Base-by-base conservation (phyloP, 2,329 filamentous ascomycete genomes). In the Mycocentrospora acerina region DNA sequence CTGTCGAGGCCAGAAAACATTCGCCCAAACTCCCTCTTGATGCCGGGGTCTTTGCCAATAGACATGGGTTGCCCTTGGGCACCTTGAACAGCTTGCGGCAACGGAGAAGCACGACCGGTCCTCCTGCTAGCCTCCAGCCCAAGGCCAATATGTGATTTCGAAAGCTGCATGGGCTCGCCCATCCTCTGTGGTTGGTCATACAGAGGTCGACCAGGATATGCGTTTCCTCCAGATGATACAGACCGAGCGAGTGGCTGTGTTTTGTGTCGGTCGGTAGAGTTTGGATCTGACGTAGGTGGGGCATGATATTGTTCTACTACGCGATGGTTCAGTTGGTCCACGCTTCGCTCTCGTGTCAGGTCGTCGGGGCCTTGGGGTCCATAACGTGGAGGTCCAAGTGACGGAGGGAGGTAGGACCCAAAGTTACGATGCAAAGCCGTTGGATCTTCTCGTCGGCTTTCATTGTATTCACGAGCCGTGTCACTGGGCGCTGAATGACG, bases 1-100 rank as follows among this genome's bases (percentile, higher is more conserved):
- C 81, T 83, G 12, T 83, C 90, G 51, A 97, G 89, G n/a, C 91
- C 91, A 13, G 88, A 89, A 69, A 95, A 96, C 77, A 96, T 95
- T 46, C 89, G 84, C 18, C 90, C 90, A 63, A 96, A 90, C 64
- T 96, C 91, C 62, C 84, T 94, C 74, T 96, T 95, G 60, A 96
- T 95, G 29, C 86, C 86, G 9, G 89, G 86, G 64, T 95, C 90
- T 12, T 85, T 86, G 11, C 83, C 81, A 5, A 89, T 88, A 3
- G 86, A 88, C 36, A 86, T 79, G 26, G 86, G 80, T 55, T 90
- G 86, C 12, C 85, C 82, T 64, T 95, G 90, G 1, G 88, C 90
- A 15, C 91, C 91, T 62, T 96, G 90, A 1, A 96, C 90, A 15
- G 91, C 90, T 66, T 96, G 91, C 1, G 91, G 91, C 12, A 96